Conservation (phyloP, 73 alveolate genomes). For the Paramecium sonneborni region DNA sequence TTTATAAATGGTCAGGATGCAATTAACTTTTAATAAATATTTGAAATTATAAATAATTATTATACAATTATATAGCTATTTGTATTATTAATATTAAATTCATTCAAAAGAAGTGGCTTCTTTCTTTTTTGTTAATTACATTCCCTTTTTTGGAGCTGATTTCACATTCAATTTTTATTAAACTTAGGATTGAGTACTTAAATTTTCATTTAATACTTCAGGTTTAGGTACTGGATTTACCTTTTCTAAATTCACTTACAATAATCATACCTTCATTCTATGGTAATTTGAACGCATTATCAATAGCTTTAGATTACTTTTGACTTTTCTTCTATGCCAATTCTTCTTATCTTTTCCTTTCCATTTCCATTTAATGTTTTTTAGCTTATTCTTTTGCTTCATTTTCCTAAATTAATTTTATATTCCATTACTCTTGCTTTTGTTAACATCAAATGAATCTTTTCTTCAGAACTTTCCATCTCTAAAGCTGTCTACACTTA, state of each 20-base stretch:
- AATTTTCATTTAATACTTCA: not conserved
- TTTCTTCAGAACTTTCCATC: slow-evolving; percentile 97
- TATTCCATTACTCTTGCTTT: slow-evolving; percentile 45
- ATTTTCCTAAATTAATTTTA: slow-evolving; percentile 20
- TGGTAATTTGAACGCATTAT: slow-evolving; percentile 44
- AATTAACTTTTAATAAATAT: slow-evolving; percentile 61
- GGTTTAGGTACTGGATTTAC: not conserved
- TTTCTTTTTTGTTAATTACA: slow-evolving; percentile 37
- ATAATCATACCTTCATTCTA: slow-evolving; percentile 7
- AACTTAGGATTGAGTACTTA: not conserved
- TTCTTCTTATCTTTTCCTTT: slow-evolving; percentile 63
- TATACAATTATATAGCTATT: not conserved
- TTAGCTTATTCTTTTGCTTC: slow-evolving; percentile 72
- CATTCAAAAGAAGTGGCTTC: slow-evolving; percentile 17
- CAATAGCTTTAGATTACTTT: not conserved
- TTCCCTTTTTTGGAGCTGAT: slow-evolving; percentile 34
- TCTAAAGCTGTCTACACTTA: slow-evolving; percentile 89
- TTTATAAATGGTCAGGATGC: slow-evolving; percentile 58
- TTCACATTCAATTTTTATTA: not conserved
- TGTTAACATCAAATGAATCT: slow-evolving; percentile 73
- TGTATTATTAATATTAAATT: not conserved
- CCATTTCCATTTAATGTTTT: slow-evolving; percentile 63
- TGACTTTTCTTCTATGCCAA: not conserved
- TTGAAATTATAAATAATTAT: slow-evolving; percentile 7
- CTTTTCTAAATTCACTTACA: not conserved